Base-by-base conservation (phyloP, 2,329 filamentous ascomycete species). In the Calonectria pseudoreteaudii region DNA sequence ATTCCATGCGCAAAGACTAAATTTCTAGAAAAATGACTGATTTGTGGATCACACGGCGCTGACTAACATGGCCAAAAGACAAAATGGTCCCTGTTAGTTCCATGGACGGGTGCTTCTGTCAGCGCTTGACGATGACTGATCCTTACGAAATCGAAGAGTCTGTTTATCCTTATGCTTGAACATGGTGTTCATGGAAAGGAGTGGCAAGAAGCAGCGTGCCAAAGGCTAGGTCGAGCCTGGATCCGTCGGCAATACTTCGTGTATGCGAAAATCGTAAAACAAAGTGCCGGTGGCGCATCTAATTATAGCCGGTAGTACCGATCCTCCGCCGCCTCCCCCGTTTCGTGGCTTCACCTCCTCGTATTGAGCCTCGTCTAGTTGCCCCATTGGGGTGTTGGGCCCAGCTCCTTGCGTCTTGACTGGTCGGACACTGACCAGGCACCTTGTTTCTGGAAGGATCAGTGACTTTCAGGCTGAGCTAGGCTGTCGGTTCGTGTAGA, bases 221-320 rank as follows among this genome's bases (percentile, higher is more conserved):
- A 20, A 28, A 41, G 36, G 4, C 34, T 20, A 62, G 36, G 36
- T 26, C 14, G 23, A 23, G 56, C 30, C 36, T 62, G 4, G n/a
- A 62, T 41, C n/a, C 23, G 23, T 44, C 56, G 23, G 10, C 14
- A 62, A 62, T 28, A 16, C 23, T 28, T 62, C 56, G 56, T 41
- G 23, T 62, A 62, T 62, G 56, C 56, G 56, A 62, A 62, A 62
- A 62, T 23, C 34, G 56, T 62, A 62, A 62, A 62, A 41, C 10
- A 41, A 16, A 41, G 56, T n/a, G 38, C 36, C 14, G 36, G 56
- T 62, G 56, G 34, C 56, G 56, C 36, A 41, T 41, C 56, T 62
- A 62, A 62, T 41, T 41, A 62, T 62, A 62, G 56, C 38, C 36
- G 56, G 56, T 36, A 23, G 34, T 18, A 23, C 30, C 56, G 56